Percentiles rank a stretch among this genome's conserved stretches.
Evolutionary conservation across 345 rosid species (phyloP).

Genomic region (Punica granatum): DNA sequence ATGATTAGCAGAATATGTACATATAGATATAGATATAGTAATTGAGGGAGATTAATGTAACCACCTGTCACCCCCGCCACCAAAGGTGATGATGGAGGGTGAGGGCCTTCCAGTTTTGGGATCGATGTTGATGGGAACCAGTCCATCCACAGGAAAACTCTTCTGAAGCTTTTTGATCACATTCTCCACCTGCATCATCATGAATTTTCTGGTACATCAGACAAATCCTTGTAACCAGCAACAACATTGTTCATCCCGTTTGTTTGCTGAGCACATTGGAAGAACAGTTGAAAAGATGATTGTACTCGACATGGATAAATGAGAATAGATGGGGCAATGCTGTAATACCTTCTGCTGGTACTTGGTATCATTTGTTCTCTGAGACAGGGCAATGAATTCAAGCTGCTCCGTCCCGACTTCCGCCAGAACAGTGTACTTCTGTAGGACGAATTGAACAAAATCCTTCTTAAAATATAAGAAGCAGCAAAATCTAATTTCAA

Average conservation of each 20-base stretch:
- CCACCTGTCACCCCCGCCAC: slow-evolving; percentile 97
- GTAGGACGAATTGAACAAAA: background rate
- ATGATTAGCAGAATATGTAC: background rate
- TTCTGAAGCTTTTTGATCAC: slow-evolving; percentile 55
- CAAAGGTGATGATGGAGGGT: slow-evolving; percentile 72
- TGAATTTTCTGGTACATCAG: background rate
- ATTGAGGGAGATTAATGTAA: background rate
- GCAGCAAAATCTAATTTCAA: background rate
- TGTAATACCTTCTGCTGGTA: slow-evolving; percentile 74
- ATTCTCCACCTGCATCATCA: slow-evolving; percentile 62
- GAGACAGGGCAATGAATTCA: slow-evolving; percentile 94
- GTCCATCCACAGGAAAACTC: slow-evolving; percentile 81
- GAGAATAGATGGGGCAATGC: background rate
- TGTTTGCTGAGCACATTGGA: too few relatives aligned
- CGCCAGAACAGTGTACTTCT: slow-evolving; percentile 91
- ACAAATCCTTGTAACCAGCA: too few relatives aligned
- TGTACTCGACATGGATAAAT: background rate
- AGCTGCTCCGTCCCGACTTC: slow-evolving; percentile 96
- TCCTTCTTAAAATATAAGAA: background rate
- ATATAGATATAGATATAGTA: background rate
- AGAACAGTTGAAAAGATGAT: background rate
- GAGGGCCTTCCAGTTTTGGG: slow-evolving; percentile 53
- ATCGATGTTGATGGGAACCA: slow-evolving; percentile 78
- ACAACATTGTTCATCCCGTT: too few relatives aligned
- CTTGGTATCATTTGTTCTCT: slow-evolving; percentile 83